Evolutionary conservation across 2,329 filamentous ascomycete genomes (phyloP).

Genomic region (Tolypocladium capitatum): DNA sequence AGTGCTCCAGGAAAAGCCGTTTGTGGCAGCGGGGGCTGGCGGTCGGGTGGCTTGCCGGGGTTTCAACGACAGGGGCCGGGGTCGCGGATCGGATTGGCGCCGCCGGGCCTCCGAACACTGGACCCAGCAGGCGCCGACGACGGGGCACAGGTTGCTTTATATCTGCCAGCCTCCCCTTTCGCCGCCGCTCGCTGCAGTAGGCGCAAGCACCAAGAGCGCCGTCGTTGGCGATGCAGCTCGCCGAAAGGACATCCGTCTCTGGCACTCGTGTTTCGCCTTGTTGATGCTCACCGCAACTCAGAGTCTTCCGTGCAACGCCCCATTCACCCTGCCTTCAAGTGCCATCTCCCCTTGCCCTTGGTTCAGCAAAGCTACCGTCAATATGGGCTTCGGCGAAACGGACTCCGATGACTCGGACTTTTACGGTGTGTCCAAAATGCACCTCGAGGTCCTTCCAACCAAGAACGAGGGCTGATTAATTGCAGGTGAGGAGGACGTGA

Average conservation of each 20-base stretch:
- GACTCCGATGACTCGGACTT: constrained; percentile 40
- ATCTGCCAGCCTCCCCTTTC: neutral
- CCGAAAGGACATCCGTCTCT: neutral
- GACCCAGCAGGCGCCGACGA: neutral
- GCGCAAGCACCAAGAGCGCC: neutral
- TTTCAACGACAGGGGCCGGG: neutral
- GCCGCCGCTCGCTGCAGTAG: neutral
- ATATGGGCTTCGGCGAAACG: constrained; percentile 14
- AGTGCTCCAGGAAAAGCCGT: neutral
- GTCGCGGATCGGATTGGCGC: neutral
- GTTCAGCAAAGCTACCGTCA: neutral
- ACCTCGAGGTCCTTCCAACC: neutral
- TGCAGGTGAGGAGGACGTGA: constrained; percentile 41
- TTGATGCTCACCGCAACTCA: neutral
- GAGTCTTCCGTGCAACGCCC: neutral
- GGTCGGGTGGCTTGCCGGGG: neutral
- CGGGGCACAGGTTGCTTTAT: no score
- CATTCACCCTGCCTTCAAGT: no score
- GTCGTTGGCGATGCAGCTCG: neutral
- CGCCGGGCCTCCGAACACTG: neutral
- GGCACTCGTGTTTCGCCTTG: neutral
- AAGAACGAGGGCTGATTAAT: neutral
- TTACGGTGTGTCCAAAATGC: constrained; percentile 28
- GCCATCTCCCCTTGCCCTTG: neutral
- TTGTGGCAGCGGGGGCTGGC: neutral